Evolutionary conservation across 2,329 filamentous ascomycete species (phyloP), one percentile per base, ranked within the genome.

Genomic region (Stagonosporopsis vannaccii): DNA sequence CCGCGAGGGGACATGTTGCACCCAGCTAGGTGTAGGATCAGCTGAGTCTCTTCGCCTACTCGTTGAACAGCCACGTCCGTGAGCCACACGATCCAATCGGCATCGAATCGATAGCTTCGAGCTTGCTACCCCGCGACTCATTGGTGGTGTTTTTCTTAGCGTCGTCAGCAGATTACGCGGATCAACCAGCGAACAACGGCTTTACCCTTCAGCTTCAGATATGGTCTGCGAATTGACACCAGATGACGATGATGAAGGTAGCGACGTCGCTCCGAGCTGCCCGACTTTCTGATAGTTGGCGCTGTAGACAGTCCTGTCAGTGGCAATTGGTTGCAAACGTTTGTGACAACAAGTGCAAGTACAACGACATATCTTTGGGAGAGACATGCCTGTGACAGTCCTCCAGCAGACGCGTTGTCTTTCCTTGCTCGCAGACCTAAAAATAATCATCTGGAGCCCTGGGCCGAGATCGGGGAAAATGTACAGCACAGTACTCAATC

Each of bases 131-230:
- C 22, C 25, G n/a, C n/a, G 45, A 25, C 1, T 44, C 32, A 47
- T 51, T 56, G 53, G 36, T 37, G 19, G 47, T 33, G 8, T 39
- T 47, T 36, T n/a, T 35, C 22, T 37, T 56, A 51, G 50, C 56
- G 45, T 62, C 56, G 61, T 61, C 59, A 62, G 58, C 53, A 51
- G 55, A 55, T 66, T 58, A 62, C 63, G 63, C 51, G 59, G 61
- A 53, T 43, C 22, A n/a, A 3, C 6, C 22, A 23, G n/a, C 39
- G 17, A 20, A 25, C 23, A 36, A 48, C 23, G 22, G 28, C 40
- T 5, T 33, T 30, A 22, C 35, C 33, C 32, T 25, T 12, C 11
- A 25, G 42, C 23, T 42, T 9, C 23, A 36, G 32, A 30, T 28
- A 12, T 40, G 8, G 17, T 33, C 20, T 25, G 45, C 26, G 30